Evolutionary conservation across 495 filamentous ascomycete genomes (phyloP), one percentile per base, ranked within the genome.

Genomic region (Cairneyella variabilis): DNA sequence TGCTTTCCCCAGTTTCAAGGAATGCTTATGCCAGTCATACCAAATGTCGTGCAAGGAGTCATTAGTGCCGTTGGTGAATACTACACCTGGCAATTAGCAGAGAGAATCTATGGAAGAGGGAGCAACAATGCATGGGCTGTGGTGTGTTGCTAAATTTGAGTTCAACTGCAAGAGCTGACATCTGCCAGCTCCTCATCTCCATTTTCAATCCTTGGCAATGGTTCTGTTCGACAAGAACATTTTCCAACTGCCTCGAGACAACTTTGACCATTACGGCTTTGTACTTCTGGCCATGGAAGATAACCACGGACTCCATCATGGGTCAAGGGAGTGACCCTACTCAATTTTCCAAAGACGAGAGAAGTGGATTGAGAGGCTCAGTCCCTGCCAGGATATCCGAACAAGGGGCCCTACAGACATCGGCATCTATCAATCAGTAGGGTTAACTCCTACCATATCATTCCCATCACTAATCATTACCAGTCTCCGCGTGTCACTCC

Each of bases 171-270:
- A 21, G 17, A 14, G 37, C 37, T 40, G 17, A 40, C 17, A 16
- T 8, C 10, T 25, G 6, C 25, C 50, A 86, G 78, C 70, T 90
- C 18, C 76, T 81, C 22, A 77, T 95, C 67, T 86, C 87, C 1
- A 69, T 91, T 26, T 69, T 86, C 57, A 97, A 83, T 64, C 90
- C 93, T 16, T 99, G 95, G 90, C 90, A 97, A 66, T 99, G 86
- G 87, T 97, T 95, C 67, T 95, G 86, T 66, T 91, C 91, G 0
- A 95, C 90, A 1, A 79, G 93, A 51, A 95, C 93, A 0, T 81
- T 99, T 47, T 97, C 91, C 36, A 99, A 97, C 69, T 93, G 85
- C 49, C 71, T 96, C 8, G 93, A 99, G 72, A 95, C 88, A 1
- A 88, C 86, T 3, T 63, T 99, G 56, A 97, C 93, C 12, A 74